Conservation (phyloP, 176 grass and related monocot species). For the Saccharum spontaneum region DNA sequence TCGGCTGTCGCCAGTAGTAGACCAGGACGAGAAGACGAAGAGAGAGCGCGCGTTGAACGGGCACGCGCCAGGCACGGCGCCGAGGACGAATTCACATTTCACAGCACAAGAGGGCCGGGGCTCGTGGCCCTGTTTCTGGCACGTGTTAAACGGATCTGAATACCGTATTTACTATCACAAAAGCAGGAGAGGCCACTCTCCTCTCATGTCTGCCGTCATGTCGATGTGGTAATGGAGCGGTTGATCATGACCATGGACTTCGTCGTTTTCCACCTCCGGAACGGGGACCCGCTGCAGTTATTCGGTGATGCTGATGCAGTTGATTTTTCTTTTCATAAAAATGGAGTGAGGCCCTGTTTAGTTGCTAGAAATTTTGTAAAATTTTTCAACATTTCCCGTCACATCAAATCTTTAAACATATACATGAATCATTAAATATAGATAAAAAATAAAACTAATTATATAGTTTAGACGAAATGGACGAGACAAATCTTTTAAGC, state of each 20-base stretch:
- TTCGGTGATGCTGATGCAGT: background rate
- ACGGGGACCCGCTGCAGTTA: background rate
- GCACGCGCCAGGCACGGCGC: background rate
- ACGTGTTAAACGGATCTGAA: constrained; percentile 28
- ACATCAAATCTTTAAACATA: no score
- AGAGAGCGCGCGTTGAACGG: background rate
- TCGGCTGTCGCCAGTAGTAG: background rate
- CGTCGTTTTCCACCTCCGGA: background rate
- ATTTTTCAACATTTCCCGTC: no score
- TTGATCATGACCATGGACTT: constrained; percentile 6
- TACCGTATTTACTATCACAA: background rate
- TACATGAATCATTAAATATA: no score
- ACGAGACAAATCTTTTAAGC: no score
- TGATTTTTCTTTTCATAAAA: no score
- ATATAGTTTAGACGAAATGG: no score
- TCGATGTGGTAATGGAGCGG: background rate
- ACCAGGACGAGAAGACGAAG: background rate
- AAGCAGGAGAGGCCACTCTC: no score
- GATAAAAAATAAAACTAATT: no score
- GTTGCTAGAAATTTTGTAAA: no score
- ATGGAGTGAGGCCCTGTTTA: no score
- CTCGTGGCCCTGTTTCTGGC: background rate
- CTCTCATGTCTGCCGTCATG: background rate
- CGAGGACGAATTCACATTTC: background rate
- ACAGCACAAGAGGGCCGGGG: background rate